Percentiles rank a stretch among this genome's conserved stretches.
These are phyloP conservation scores for Phytophthora foliorum DNA, from an alignment of 352 stramenopile genomes.

Conservation along the genomic window DNA sequence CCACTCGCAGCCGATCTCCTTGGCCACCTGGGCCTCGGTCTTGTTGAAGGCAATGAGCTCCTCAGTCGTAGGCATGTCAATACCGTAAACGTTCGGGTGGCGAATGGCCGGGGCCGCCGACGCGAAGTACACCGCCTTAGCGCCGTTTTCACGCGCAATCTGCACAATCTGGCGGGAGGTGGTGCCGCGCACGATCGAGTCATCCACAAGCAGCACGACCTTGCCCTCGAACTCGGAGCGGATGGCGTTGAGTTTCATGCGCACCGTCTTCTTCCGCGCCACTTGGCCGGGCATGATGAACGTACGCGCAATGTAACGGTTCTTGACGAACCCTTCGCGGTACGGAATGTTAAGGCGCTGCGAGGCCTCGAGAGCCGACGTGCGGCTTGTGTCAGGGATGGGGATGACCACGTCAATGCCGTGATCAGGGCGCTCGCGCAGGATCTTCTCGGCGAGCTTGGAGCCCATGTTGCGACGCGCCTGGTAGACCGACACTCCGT, in stretches of 20 bases:
- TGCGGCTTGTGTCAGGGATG: conserved; percentile 98
- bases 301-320: conserved; percentile 98
- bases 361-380: conserved; percentile 94
- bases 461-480: conserved; percentile 98
- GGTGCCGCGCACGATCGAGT: conserved; percentile 99
- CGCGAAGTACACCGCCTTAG: conserved; percentile 96
- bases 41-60: conserved; percentile 98
- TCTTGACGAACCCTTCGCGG: conserved; percentile 99
- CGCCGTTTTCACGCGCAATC: conserved; percentile 98
- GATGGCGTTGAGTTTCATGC: conserved; percentile 99
- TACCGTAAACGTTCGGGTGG: conserved; percentile 99
- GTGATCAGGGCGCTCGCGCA: conserved; percentile 92
- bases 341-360: conserved; percentile 93
- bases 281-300: conserved; percentile 99
- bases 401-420: conserved; percentile 99
- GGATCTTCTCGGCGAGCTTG: conserved; percentile 97
- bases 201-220: conserved; percentile 99
- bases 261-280: conserved; percentile 96
- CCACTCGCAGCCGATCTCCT: conserved; percentile 96
- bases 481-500: conserved; percentile 98
- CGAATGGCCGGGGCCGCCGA: conserved; percentile 97
- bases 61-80: conserved; percentile 98
- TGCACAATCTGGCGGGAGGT: conserved; percentile 98
- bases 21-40: conserved; percentile 95
- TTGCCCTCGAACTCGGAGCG: conserved; percentile 92